phyloP scores from a whole-genome alignment of 2,329 filamentous ascomycete species.

The Trichophyton equinum region DNA sequence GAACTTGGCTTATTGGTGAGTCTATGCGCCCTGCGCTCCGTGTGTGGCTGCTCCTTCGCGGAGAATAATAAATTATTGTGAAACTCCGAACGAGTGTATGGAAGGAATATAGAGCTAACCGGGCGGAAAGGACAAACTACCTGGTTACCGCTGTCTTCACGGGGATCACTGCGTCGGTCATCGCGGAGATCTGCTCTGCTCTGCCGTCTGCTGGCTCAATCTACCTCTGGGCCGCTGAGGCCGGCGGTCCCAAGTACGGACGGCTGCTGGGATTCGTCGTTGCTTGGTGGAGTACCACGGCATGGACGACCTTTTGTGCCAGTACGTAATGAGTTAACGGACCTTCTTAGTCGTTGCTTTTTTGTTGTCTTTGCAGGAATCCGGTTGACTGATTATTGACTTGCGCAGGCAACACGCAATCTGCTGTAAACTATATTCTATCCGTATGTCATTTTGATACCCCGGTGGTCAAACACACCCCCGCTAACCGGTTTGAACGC shows the following conservation, averaged over 20 bases:
- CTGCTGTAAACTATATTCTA: constrained; percentile 42
- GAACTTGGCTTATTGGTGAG: constrained; percentile 48
- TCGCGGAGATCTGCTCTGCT: constrained; percentile 49
- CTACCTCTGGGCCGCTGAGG: constrained; percentile 50
- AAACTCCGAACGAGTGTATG: not conserved
- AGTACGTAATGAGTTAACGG: constrained; percentile 22
- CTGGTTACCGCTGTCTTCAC: constrained; percentile 48
- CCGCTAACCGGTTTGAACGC: not conserved
- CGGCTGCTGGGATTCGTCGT: constrained; percentile 47
- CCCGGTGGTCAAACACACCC: not conserved
- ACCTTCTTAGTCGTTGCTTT: not conserved
- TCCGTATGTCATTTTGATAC: constrained; percentile 26
- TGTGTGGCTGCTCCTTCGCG: not conserved
- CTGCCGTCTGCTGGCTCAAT: constrained; percentile 48
- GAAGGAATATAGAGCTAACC: not conserved
- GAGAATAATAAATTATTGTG: not conserved
- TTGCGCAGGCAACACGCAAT: constrained; percentile 36
- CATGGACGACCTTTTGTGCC: constrained; percentile 48
- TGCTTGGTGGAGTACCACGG: constrained; percentile 52
- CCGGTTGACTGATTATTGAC: not conserved
- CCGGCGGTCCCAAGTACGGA: constrained; percentile 44
- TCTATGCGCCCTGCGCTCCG: not conserved
- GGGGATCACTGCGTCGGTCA: constrained; percentile 48
- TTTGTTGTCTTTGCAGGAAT: not conserved
- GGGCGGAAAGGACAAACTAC: constrained; percentile 42